Conservation (phyloP, 805 yeast genomes). For the Sporopachydermia quercuum region DNA sequence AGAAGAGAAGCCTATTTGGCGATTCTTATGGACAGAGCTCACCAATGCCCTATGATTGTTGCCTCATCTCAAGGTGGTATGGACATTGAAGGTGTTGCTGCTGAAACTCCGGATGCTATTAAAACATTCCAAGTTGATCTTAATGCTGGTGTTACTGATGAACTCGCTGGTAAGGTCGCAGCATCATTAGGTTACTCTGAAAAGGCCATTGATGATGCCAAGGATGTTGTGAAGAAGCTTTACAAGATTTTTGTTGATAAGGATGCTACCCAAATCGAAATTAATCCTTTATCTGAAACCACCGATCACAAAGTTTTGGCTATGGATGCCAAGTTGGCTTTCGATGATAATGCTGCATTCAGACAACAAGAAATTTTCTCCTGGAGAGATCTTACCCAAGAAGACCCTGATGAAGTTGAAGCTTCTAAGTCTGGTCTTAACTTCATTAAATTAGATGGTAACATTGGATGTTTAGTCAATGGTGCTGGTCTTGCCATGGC, state of each 20-base stretch:
- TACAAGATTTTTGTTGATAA: slow-evolving; percentile 80
- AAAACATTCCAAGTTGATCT: slow-evolving; percentile 72
- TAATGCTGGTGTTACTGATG: slow-evolving; percentile 65
- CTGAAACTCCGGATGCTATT: slow-evolving; percentile 79
- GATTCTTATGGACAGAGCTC: slow-evolving; percentile 84
- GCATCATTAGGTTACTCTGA: slow-evolving; percentile 66
- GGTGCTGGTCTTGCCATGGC: slow-evolving; percentile 99
- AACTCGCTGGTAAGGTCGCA: slow-evolving; percentile 64
- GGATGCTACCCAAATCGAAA: slow-evolving; percentile 97
- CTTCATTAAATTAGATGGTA: slow-evolving; percentile 95
- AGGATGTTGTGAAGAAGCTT: slow-evolving; percentile 70
- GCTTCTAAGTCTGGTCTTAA: slow-evolving; percentile 85
- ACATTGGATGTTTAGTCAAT: slow-evolving; percentile 96
- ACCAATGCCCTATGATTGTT: slow-evolving; percentile 82
- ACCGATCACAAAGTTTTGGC: slow-evolving; percentile 81
- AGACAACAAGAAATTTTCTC: slow-evolving; percentile 89
- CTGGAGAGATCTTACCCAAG: slow-evolving; percentile 97
- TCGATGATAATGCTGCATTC: slow-evolving; percentile 92
- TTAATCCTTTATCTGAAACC: slow-evolving; percentile 94
- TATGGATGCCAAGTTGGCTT: slow-evolving; percentile 98
- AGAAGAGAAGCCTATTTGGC: slow-evolving; percentile 92
- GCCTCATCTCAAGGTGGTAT: slow-evolving; percentile 98
- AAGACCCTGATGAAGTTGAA: slow-evolving; percentile 92
- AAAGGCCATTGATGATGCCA: slow-evolving; percentile 73
- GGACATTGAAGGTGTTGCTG: slow-evolving; percentile 99